Percentiles rank a stretch among this genome's conserved stretches.
Conservation (phyloP, 1,284 basidiomycete species). For the Flammula alnicola region DNA sequence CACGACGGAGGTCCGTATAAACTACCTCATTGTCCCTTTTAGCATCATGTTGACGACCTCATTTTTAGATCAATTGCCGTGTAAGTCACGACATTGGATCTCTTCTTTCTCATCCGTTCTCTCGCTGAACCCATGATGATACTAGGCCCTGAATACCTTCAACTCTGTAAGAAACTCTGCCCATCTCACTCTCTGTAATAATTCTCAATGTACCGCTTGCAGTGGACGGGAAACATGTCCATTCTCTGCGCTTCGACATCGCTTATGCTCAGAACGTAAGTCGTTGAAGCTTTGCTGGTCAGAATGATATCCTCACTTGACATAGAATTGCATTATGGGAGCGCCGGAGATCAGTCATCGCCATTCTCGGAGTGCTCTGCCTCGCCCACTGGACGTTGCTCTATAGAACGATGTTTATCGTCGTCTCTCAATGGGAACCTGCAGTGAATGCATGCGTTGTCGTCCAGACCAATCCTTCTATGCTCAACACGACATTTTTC, state of each 20-base stretch:
- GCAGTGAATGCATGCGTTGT: conserved; percentile 49
- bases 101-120: neutral
- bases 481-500: conserved; percentile 69
- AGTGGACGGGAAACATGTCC: conserved; percentile 70
- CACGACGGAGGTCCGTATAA: conserved; percentile 47
- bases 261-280: conserved; percentile 72
- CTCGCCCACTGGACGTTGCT: conserved; percentile 68
- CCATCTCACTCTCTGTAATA: neutral
- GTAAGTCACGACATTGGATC: conserved; percentile 39
- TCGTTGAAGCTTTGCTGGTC: neutral
- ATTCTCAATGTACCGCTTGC: neutral
- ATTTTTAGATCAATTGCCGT: conserved; percentile 62
- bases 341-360: conserved; percentile 51
- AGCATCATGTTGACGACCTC: conserved; percentile 3
- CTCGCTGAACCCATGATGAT: too few species aligned
- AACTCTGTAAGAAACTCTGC: conserved; percentile 58
- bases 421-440: conserved; percentile 57
- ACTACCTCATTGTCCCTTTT: conserved; percentile 3
- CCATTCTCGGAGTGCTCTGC: conserved; percentile 56
- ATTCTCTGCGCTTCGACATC: conserved; percentile 68
- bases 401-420: conserved; percentile 71
- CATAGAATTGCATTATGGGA: conserved; percentile 73
- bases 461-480: conserved; percentile 52
- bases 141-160: conserved; percentile 66
- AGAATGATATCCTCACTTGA: neutral